phyloP scores from a whole-genome alignment of 129 eudicot genomes.

The Dittrichia graveolens region DNA sequence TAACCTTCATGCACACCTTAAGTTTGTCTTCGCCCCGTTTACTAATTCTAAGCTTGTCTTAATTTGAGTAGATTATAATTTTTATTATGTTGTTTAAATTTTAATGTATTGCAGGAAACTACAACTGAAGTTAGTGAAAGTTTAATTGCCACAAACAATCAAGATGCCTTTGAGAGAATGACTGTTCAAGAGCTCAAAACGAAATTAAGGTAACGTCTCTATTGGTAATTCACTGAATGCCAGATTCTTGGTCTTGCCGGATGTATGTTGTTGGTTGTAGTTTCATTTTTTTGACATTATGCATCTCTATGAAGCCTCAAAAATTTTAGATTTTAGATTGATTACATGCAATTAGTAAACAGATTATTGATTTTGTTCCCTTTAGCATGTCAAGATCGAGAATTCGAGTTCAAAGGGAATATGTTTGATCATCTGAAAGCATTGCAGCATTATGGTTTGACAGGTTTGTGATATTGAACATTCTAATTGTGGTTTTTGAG shows the following conservation, averaged over 20 bases:
- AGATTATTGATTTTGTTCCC: background rate
- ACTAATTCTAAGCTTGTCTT: conserved; percentile 6
- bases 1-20: background rate
- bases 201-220: conserved; percentile 41
- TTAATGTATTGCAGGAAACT: conserved; percentile 26
- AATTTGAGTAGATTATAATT: background rate
- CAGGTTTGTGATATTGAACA: conserved; percentile 10
- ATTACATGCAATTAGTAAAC: conserved; percentile 9
- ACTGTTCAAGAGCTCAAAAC: conserved; percentile 59
- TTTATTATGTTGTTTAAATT: background rate
- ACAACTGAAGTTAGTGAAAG: conserved; percentile 22
- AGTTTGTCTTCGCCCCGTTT: conserved; percentile 8
- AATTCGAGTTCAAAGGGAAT: background rate
- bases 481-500: conserved; percentile 20
- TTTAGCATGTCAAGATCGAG: conserved; percentile 15
- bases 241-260: background rate
- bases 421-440: background rate
- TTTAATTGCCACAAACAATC: conserved; percentile 24
- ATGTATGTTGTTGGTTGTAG: background rate
- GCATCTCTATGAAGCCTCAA: background rate
- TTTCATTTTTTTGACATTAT: background rate
- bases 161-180: conserved; percentile 39
- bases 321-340: background rate
- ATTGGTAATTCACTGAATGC: background rate
- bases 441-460: too few relatives aligned